Evolutionary conservation across 805 yeast species (phyloP).

Genomic region (Candida glaebosa): DNA sequence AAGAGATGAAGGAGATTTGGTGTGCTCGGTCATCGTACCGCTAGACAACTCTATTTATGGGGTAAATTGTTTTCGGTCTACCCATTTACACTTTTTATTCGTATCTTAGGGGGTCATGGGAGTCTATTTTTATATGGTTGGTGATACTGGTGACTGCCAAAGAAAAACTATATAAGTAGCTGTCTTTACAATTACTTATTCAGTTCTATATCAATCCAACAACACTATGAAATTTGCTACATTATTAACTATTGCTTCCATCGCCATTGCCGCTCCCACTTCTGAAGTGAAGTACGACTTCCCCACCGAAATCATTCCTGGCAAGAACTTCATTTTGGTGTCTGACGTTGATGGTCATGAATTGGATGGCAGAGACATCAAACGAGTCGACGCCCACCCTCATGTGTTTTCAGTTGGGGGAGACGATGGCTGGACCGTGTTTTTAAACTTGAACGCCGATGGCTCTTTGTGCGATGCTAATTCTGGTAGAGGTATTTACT

Average conservation of each 20-base stretch:
- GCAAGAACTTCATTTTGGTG: slow-evolving; percentile 6
- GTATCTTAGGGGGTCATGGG: no score
- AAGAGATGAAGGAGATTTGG: no score
- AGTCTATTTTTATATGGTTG: not conserved
- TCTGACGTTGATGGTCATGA: slow-evolving; percentile 19
- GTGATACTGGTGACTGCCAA: no score
- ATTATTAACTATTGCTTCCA: slow-evolving; percentile 1
- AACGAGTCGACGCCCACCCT: slow-evolving; percentile 23
- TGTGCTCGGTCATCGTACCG: no score
- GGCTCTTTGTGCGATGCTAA: slow-evolving; percentile 24
- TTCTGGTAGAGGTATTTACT: slow-evolving; percentile 20
- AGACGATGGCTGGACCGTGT: slow-evolving; percentile 18
- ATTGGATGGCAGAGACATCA: slow-evolving; percentile 22
- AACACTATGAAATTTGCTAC: slow-evolving; percentile 4
- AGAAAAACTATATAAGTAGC: not conserved
- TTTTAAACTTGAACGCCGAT: slow-evolving; percentile 19
- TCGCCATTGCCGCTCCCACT: slow-evolving; percentile 1
- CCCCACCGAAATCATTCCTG: not conserved
- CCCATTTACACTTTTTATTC: no score
- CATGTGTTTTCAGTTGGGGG: slow-evolving; percentile 33
- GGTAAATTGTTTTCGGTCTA: no score
- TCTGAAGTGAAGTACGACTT: not conserved
- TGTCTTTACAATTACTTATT: no score
- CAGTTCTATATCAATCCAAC: no score
- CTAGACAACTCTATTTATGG: not conserved